Conservation (phyloP, 306 rosid species). For the Quercus ilex region DNA sequence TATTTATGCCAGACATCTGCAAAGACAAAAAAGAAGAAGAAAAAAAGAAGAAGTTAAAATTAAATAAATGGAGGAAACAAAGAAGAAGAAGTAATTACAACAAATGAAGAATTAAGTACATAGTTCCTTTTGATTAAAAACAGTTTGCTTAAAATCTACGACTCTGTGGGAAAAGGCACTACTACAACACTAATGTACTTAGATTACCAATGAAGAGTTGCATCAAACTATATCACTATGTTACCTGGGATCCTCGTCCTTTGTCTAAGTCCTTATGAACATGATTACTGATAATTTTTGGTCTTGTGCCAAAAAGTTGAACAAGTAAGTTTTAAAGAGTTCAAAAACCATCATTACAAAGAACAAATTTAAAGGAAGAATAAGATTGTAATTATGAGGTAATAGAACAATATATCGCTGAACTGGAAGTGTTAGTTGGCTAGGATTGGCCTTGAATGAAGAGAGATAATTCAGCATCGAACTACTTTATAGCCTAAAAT, state of each 20-base stretch:
- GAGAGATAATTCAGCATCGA: background rate
- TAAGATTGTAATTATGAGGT: background rate
- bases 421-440: background rate
- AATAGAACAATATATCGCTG: background rate
- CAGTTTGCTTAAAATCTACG: background rate
- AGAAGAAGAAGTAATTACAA: background rate
- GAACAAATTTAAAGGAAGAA: background rate
- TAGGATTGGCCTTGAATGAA: background rate
- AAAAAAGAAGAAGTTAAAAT: too few species aligned
- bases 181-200: constrained; percentile 10
- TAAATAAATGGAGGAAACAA: background rate
- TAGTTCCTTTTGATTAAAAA: background rate
- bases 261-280: too few species aligned
- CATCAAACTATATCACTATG: background rate
- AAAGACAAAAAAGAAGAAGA: background rate
- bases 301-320: background rate
- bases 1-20: constrained; percentile 73
- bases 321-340: background rate
- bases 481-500: too few species aligned
- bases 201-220: background rate
- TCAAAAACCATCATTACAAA: background rate
- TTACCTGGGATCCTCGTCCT: too few species aligned
- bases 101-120: background rate
- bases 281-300: background rate
- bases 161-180: too few species aligned